Conservation (phyloP, 2,329 filamentous ascomycete species). For the Xylaria sp. region DNA sequence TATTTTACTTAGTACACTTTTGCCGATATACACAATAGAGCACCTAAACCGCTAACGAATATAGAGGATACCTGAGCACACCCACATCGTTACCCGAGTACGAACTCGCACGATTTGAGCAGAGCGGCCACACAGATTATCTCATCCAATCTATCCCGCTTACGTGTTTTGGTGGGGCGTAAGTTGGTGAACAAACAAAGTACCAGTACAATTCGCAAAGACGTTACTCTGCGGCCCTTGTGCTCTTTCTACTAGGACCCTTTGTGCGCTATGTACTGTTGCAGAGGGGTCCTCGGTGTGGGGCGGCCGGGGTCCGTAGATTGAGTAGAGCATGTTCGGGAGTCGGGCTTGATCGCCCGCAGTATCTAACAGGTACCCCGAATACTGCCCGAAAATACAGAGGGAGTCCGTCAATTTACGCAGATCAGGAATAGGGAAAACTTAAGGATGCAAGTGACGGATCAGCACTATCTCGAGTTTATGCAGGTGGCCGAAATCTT, state of each 20-base stretch:
- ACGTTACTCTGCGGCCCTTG: neutral
- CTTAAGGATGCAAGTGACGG: conserved; percentile 1
- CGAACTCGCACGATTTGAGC: conserved; percentile 21
- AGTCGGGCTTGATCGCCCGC: conserved; percentile 27
- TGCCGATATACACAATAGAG: neutral
- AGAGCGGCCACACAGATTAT: conserved; percentile 19
- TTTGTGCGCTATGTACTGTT: neutral
- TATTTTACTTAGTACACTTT: neutral
- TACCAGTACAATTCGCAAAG: conserved; percentile 20
- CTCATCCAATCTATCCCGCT: conserved; percentile 37
- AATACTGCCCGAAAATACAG: neutral
- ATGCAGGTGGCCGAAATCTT: conserved; percentile 31
- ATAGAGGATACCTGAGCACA: conserved; percentile 4
- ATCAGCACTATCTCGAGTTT: conserved; percentile 21
- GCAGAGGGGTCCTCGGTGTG: conserved; percentile 27
- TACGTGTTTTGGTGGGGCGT: conserved; percentile 38
- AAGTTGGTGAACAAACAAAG: conserved; percentile 12
- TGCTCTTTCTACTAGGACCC: neutral
- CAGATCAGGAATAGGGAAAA: conserved; percentile 36
- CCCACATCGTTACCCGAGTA: conserved; percentile 26
- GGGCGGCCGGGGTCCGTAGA: conserved; percentile 27
- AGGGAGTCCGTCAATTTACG: conserved; percentile 17
- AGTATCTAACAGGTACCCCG: conserved; percentile 29
- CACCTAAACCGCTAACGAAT: conserved; percentile 19
- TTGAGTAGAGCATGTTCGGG: conserved; percentile 22